Percentiles rank a stretch among this genome's conserved stretches.
Conservation (phyloP, 2,329 filamentous ascomycete species). For the Camillea tinctor region DNA sequence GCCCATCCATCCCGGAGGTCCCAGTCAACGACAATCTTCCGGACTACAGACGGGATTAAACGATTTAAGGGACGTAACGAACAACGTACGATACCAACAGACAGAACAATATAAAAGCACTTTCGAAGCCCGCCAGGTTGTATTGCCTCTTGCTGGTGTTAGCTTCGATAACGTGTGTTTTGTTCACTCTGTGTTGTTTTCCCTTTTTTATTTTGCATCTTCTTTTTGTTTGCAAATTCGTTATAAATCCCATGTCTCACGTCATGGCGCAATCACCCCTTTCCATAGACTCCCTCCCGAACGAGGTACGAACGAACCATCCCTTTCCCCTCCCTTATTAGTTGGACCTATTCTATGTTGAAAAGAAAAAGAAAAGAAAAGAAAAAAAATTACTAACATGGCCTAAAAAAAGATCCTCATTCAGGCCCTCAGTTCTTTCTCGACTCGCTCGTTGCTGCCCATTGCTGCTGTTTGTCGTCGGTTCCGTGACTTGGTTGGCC, state of each 20-base stretch:
- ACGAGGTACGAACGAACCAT: constrained; percentile 29
- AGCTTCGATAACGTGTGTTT: constrained; percentile 2
- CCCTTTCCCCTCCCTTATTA: neutral
- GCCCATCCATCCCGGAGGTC: neutral
- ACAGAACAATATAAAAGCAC: neutral
- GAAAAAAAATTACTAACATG: constrained; percentile 1
- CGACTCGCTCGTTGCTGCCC: constrained; percentile 52
- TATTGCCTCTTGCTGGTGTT: neutral
- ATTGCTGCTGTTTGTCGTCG: constrained; percentile 59
- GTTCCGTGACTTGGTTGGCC: constrained; percentile 61
- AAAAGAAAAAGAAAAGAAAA: too few relatives aligned
- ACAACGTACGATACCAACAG: neutral
- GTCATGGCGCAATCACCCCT: constrained; percentile 25
- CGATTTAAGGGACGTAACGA: neutral
- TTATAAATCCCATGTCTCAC: constrained; percentile 23
- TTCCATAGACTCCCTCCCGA: constrained; percentile 34
- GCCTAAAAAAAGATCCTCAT: constrained; percentile 46
- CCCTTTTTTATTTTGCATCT: constrained; percentile 6
- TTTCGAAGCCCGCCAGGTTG: neutral
- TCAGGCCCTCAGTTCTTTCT: constrained; percentile 47
- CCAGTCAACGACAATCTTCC: neutral
- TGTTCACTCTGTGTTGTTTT: constrained; percentile 14
- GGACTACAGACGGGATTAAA: neutral
- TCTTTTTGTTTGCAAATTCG: constrained; percentile 13
- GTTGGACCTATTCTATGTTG: too few relatives aligned